Base-by-base conservation (phyloP, 306 rosid species). In the Cucumis melo region DNA sequence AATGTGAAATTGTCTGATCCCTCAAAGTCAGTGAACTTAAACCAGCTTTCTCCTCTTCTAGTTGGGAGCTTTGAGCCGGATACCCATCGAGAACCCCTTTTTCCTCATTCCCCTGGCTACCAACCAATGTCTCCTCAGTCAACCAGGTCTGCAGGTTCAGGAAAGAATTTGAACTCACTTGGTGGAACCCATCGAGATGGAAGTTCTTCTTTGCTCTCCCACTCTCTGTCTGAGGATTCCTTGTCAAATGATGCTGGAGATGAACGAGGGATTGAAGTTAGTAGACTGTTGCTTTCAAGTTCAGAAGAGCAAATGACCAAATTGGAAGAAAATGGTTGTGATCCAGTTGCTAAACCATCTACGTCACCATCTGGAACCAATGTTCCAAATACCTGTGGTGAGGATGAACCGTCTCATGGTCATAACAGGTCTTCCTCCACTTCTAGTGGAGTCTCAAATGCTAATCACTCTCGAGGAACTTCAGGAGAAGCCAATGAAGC, bases 1-100 rank as follows among this genome's bases (percentile, higher is more conserved):
- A 86, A 95, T 74, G 99, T 95, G 80, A 92, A 87, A 79, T 82
- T 89, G 79, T 89, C 83, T 65, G 97, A 92, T 77, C 92, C 96
- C 7, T 2, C 78, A 32, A 87, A 80, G 79, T 79, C 87, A 21
- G 13, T 81, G 50, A 79, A 62, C 74, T 77, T 86, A 84, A 90
- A 85, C 82, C 89, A 85, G 83, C 79, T 89, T 68, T 80, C 90
- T 12, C 82, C 85, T 65, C 89, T 86, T 41, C 70, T 76, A 5
- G 55, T 44, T 14, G 79, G 73, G 20, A 60, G 46, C 71, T 39
- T 60, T 23, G 71, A 76, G 42, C n/a, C 72, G 48, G 79, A 46
- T 46, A 55, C 72, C 54, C 79, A 48, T 29, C 71, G 79, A 62
- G 79, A 77, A 62, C 60, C 73, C 44, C 12, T 29, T 46, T 77